These are phyloP conservation scores for Phytophthora syringae DNA, from an alignment of 352 stramenopile genomes.

Conservation along the genomic window DNA sequence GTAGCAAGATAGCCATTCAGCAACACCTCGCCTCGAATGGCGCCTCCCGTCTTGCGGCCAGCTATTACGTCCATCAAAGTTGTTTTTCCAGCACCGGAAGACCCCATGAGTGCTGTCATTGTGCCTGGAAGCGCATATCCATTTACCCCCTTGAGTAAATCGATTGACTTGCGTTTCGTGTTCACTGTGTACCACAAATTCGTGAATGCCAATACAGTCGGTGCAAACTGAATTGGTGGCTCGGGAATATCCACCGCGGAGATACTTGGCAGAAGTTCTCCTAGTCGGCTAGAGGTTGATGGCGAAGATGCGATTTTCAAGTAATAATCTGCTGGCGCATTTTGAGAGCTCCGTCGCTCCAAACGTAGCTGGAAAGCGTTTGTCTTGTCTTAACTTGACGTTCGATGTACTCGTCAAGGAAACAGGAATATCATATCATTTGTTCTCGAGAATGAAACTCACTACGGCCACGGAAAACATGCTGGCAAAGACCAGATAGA, in stretches of 20 bases:
- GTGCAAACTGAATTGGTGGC: conserved; percentile 20
- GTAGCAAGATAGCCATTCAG: conserved; percentile 42
- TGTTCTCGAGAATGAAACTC: conserved; percentile 33
- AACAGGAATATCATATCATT: conserved; percentile 31
- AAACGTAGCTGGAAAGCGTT: not conserved
- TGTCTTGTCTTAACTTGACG: no score
- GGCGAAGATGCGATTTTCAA: no score
- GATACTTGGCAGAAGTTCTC: conserved; percentile 17
- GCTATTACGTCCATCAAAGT: conserved; percentile 63
- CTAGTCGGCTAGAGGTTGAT: no score
- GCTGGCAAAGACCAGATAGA: conserved; percentile 25
- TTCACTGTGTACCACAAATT: conserved; percentile 15
- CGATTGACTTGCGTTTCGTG: conserved; percentile 38
- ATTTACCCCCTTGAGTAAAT: conserved; percentile 75
- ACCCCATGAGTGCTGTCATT: conserved; percentile 63
- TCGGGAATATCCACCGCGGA: conserved; percentile 15
- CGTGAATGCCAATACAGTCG: conserved; percentile 19
- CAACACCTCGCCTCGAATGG: conserved; percentile 56
- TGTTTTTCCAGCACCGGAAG: conserved; percentile 79
- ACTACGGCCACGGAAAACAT: conserved; percentile 31
- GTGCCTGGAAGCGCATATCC: no score
- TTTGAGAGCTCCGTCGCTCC: no score
- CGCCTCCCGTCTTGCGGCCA: conserved; percentile 84
- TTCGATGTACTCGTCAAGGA: no score
- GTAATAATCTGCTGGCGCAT: no score